These are phyloP conservation scores for Uncinocarpus reesii DNA, from an alignment of 2,329 filamentous ascomycete species.

Conservation along the genomic window DNA sequence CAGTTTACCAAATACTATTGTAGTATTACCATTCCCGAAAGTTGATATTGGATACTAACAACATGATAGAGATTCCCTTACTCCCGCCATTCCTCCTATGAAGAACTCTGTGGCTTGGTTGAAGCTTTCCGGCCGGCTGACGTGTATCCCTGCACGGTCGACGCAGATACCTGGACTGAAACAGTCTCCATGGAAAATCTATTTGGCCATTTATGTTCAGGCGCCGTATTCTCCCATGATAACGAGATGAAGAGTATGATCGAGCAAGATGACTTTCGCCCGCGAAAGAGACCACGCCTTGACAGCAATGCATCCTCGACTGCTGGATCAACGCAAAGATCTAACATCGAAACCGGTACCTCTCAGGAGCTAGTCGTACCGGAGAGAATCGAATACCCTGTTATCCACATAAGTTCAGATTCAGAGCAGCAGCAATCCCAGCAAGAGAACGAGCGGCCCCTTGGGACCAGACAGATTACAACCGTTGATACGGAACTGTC, in stretches of 20 bases:
- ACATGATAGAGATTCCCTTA: slow-evolving; percentile 59
- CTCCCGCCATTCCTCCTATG: slow-evolving; percentile 78
- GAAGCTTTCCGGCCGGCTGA: slow-evolving; percentile 60
- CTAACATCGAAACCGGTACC: not conserved
- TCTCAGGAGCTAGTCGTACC: not conserved
- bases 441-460: not conserved
- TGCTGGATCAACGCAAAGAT: slow-evolving; percentile 13
- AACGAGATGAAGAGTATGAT: slow-evolving; percentile 43
- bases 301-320: slow-evolving; percentile 10
- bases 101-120: slow-evolving; percentile 64
- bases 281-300: slow-evolving; percentile 11
- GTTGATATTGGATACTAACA: not conserved
- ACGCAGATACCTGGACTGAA: slow-evolving; percentile 53
- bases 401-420: not conserved
- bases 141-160: slow-evolving; percentile 71
- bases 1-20: slow-evolving; percentile 27
- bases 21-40: slow-evolving; percentile 13
- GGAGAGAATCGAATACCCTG: not conserved
- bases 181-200: slow-evolving; percentile 54
- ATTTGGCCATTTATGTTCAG: slow-evolving; percentile 61
- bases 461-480: not conserved
- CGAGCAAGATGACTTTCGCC: slow-evolving; percentile 16
- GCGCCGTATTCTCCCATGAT: slow-evolving; percentile 55
- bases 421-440: not conserved
- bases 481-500: not conserved